Evolutionary conservation across 116 monocot genomes (phyloP).

Genomic region (Phalaenopsis hybrid): DNA sequence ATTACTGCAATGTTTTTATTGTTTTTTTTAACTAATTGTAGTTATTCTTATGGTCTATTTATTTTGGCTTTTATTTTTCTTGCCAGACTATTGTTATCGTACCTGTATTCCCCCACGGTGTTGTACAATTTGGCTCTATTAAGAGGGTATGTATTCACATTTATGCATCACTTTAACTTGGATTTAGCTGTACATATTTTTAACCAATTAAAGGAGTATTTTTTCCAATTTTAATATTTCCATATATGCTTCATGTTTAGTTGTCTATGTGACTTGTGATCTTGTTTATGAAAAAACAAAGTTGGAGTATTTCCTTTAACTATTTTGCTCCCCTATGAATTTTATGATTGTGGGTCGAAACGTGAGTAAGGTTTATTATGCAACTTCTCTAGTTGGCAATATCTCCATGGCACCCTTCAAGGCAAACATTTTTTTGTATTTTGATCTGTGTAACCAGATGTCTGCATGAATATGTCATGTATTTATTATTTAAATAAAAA

Average conservation of each 20-base stretch:
- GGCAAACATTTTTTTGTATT: too few relatives aligned
- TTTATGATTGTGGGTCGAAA: neutral
- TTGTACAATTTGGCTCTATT: conserved; percentile 72
- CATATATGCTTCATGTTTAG: neutral
- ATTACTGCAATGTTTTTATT: neutral
- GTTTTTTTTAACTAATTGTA: neutral
- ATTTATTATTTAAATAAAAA: too few relatives aligned
- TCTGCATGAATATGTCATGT: too few relatives aligned
- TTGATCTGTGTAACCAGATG: too few relatives aligned
- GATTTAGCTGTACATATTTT: too few relatives aligned
- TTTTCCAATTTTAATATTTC: neutral
- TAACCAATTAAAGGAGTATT: neutral
- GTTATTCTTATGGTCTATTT: conserved; percentile 7
- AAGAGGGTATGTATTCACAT: conserved; percentile 34
- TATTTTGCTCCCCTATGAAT: neutral
- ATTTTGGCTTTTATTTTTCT: neutral
- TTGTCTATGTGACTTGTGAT: neutral
- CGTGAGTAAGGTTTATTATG: neutral
- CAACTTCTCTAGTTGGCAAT: too few relatives aligned
- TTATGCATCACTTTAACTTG: neutral
- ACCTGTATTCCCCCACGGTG: conserved; percentile 74
- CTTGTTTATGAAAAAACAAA: neutral
- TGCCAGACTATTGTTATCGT: conserved; percentile 59
- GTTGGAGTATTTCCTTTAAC: neutral
- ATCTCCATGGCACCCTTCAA: too few relatives aligned